Conservation (phyloP, 139 green algal genomes). For the Marvania coccoides region DNA sequence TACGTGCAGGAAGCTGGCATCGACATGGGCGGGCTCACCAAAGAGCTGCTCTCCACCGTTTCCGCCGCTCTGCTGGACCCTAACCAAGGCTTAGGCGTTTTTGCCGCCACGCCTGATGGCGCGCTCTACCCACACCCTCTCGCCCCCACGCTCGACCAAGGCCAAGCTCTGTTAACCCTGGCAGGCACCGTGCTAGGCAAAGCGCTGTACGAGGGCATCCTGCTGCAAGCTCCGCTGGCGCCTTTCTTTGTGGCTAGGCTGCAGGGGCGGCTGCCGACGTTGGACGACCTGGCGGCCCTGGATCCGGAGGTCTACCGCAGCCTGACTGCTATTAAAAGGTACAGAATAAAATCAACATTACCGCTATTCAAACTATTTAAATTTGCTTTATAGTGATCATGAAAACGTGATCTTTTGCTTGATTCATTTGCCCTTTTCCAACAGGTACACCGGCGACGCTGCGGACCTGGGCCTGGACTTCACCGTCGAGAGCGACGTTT, state of each 20-base stretch:
- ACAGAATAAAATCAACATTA: too few species aligned
- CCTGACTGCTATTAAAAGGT: conserved; percentile 39
- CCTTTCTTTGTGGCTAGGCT: conserved; percentile 66
- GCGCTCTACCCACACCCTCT: conserved; percentile 51
- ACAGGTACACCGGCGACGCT: conserved; percentile 56
- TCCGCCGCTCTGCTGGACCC: conserved; percentile 19
- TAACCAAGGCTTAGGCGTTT: conserved; percentile 54
- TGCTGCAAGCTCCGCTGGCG: conserved; percentile 64
- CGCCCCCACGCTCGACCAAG: conserved; percentile 36
- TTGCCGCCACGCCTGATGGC: conserved; percentile 38
- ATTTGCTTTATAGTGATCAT: too few species aligned
- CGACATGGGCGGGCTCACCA: conserved; percentile 76
- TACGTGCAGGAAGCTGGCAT: conserved; percentile 62
- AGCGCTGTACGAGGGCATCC: conserved; percentile 67
- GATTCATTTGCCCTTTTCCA: too few species aligned
- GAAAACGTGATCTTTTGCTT: too few species aligned
- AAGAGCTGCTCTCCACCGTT: conserved; percentile 69
- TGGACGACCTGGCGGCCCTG: conserved; percentile 66
- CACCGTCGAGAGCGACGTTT: conserved; percentile 50
- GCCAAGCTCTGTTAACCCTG: conserved; percentile 35
- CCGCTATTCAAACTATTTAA: too few species aligned
- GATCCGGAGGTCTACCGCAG: conserved; percentile 52
- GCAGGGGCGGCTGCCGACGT: conserved; percentile 47
- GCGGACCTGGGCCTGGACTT: conserved; percentile 74
- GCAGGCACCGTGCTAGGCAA: conserved; percentile 30